Percentiles rank a stretch among this genome's conserved stretches.
phyloP scores from a whole-genome alignment of 257 asterid species.

The Oldenlandia corymbosa region DNA sequence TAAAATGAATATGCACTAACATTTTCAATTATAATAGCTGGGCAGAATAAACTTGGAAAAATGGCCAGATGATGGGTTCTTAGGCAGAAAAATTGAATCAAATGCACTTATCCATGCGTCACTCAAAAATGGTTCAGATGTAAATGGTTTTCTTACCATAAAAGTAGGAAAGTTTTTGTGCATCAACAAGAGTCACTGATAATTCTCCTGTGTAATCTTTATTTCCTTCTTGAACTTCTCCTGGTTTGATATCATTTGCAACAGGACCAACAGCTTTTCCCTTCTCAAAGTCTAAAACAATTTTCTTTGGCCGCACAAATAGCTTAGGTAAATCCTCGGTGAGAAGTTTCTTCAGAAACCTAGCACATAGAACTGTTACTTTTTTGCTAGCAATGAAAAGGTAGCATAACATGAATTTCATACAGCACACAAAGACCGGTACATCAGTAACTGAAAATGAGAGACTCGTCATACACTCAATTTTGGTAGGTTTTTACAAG shows the following conservation, averaged over 20 bases:
- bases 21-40: not conserved
- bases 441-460: not conserved
- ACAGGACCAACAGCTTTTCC: conserved; percentile 72
- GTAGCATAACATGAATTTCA: not conserved
- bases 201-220: conserved; percentile 81
- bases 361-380: conserved; percentile 23
- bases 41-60: not conserved
- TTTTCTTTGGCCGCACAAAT: conserved; percentile 94
- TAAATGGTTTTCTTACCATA: conserved; percentile 50
- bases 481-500: not conserved
- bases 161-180: conserved; percentile 69
- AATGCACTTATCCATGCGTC: not conserved
- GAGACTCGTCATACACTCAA: not conserved
- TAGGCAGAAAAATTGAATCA: not conserved
- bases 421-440: not conserved
- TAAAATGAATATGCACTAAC: conserved; percentile 5
- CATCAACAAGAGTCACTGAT: conserved; percentile 92
- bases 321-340: conserved; percentile 89
- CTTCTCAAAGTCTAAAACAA: conserved; percentile 84
- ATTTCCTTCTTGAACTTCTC: conserved; percentile 80
- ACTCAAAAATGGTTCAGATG: not conserved
- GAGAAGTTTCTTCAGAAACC: conserved; percentile 89
- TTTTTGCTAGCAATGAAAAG: not conserved
- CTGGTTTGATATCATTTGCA: conserved; percentile 32
- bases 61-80: not conserved